Percentiles rank a stretch among this genome's conserved stretches.
Conservation (phyloP, 805 yeast genomes). For the Suhomyces canberraensis region DNA sequence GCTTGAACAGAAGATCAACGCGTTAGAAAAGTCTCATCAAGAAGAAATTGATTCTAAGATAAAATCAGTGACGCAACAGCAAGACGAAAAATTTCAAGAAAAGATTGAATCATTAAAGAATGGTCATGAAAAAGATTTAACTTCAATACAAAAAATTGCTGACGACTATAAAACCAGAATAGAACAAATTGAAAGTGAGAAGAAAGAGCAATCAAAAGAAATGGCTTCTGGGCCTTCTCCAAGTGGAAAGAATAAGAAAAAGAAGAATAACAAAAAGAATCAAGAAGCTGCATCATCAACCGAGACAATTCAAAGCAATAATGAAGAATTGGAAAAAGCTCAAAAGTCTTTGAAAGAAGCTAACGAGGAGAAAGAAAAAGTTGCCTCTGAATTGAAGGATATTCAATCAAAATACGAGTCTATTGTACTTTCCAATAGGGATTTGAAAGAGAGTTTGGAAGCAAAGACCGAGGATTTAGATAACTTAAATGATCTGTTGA, state of each 20-base stretch:
- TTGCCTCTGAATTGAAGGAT: conserved; percentile 9
- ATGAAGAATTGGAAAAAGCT: neutral
- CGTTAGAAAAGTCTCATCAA: neutral
- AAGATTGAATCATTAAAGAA: neutral
- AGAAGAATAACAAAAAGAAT: conserved; percentile 1
- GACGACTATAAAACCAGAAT: too few relatives aligned
- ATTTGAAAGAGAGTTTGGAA: conserved; percentile 29
- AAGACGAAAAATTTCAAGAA: neutral
- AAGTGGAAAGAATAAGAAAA: conserved; percentile 1
- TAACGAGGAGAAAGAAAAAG: conserved; percentile 2
- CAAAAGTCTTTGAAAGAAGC: conserved; percentile 1
- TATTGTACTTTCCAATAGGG: conserved; percentile 11
- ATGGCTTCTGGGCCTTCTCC: too few relatives aligned
- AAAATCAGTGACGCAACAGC: neutral
- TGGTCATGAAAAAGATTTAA: neutral
- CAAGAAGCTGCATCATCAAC: neutral
- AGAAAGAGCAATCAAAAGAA: neutral
- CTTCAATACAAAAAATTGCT: neutral
- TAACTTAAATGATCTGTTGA: conserved; percentile 69
- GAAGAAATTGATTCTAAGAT: neutral
- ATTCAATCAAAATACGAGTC: conserved; percentile 16
- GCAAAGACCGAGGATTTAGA: conserved; percentile 61
- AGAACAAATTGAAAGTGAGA: neutral
- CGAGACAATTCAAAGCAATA: neutral
- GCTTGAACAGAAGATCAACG: neutral